Conservation (phyloP, 768 basidiomycete genomes). For the Agaricus blazei region DNA sequence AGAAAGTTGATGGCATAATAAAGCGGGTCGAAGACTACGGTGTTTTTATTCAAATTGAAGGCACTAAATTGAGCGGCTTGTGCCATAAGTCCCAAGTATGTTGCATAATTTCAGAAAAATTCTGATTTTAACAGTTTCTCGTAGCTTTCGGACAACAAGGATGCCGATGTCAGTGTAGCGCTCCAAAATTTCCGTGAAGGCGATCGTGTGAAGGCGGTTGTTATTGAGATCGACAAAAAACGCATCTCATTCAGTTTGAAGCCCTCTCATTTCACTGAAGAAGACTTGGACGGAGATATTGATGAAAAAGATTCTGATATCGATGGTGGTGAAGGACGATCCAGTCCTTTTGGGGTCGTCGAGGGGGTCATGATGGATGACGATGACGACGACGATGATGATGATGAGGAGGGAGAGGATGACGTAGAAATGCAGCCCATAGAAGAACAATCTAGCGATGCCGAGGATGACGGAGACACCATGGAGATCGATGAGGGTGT, state of each 20-base stretch:
- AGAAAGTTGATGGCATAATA: conserved; percentile 75
- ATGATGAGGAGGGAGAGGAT: conserved; percentile 14
- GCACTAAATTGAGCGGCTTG: conserved; percentile 78
- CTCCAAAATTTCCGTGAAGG: conserved; percentile 82
- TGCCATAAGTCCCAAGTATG: conserved; percentile 91
- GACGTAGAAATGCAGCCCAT: conserved; percentile 8
- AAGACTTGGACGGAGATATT: conserved; percentile 43
- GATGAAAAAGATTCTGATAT: conserved; percentile 21
- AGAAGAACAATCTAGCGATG: conserved; percentile 4
- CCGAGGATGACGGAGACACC: conserved; percentile 30
- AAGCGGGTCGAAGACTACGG: conserved; percentile 86
- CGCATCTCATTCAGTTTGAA: conserved; percentile 86
- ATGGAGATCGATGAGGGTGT: conserved; percentile 43
- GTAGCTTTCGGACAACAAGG: conserved; percentile 84
- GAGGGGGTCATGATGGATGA: conserved; percentile 15
- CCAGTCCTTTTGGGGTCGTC: conserved; percentile 15
- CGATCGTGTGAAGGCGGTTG: conserved; percentile 76
- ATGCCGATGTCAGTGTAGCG: conserved; percentile 73
- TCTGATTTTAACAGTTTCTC: conserved; percentile 2
- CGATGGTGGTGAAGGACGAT: conserved; percentile 19
- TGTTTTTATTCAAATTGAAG: conserved; percentile 88
- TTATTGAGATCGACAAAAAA: conserved; percentile 68
- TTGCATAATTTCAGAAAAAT: conserved; percentile 2
- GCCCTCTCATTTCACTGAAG: conserved; percentile 76
- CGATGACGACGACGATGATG: conserved; percentile 14